Conservation (phyloP, 345 rosid species). For the Diplotaxis tenuifolia region DNA sequence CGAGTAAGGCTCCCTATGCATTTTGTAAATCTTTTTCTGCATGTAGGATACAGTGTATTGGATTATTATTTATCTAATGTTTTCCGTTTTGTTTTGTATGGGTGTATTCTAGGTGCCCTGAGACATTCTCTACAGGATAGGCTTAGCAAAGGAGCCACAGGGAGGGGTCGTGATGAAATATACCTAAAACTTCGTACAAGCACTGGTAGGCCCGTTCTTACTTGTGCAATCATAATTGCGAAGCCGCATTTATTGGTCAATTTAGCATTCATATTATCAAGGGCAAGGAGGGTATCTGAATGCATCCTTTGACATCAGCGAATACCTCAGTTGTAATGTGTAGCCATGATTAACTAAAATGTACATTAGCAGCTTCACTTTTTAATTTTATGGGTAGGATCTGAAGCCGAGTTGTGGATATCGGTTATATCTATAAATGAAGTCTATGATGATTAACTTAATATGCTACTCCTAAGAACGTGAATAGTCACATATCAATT, state of each 20-base stretch:
- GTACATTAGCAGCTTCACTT: not conserved
- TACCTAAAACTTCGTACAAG: constrained; percentile 88
- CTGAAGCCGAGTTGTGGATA: constrained; percentile 4
- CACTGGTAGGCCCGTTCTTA: constrained; percentile 57
- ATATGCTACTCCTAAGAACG: constrained; percentile 1
- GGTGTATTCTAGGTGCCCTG: not conserved
- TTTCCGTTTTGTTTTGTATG: not conserved
- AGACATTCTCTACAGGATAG: not conserved
- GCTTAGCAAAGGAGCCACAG: constrained; percentile 69
- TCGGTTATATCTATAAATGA: not conserved
- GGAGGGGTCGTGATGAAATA: constrained; percentile 79
- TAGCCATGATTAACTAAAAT: not conserved
- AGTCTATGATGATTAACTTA: not conserved
- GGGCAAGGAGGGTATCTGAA: constrained; percentile 1
- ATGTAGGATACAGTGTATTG: not conserved
- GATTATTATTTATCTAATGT: not conserved
- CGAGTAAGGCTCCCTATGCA: constrained; percentile 55
- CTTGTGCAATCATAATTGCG: not conserved
- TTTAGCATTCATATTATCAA: not conserved
- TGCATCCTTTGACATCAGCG: not conserved
- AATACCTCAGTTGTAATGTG: constrained; percentile 4
- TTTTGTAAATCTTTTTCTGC: constrained; percentile 19
- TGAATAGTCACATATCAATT: not conserved
- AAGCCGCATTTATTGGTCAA: not conserved
- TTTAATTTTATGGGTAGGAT: not conserved